phyloP scores from a whole-genome alignment of 2,329 filamentous ascomycete genomes.

The Aspergillus clavatus region DNA sequence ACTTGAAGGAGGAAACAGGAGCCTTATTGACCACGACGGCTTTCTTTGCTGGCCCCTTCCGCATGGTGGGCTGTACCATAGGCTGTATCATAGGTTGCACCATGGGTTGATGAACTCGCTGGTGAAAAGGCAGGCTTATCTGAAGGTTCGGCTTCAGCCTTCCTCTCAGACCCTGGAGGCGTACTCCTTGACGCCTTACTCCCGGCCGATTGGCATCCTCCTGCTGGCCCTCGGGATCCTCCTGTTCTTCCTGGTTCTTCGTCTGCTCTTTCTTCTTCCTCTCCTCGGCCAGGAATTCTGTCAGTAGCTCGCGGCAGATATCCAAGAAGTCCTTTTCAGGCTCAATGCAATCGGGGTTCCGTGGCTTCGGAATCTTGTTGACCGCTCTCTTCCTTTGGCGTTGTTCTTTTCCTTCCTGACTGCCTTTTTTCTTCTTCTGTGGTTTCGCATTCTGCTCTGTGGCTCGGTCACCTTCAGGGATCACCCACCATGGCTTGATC shows the following conservation, averaged over 20 bases:
- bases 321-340: conserved; percentile 12
- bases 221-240: not conserved
- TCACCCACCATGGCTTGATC: not conserved
- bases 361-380: not conserved
- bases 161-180: too few relatives aligned
- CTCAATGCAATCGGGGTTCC: conserved; percentile 2
- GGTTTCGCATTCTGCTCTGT: conserved; percentile 3
- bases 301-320: not conserved
- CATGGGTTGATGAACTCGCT: too few relatives aligned
- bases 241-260: not conserved
- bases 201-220: too few relatives aligned
- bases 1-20: not conserved
- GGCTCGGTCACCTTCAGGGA: not conserved
- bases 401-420: not conserved
- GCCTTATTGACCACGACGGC: not conserved
- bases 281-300: not conserved
- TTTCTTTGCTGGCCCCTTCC: not conserved
- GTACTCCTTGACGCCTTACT: too few relatives aligned
- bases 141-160: too few relatives aligned
- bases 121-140: too few relatives aligned
- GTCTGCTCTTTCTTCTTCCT: not conserved
- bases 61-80: not conserved
- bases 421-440: not conserved
- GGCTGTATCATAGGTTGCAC: too few relatives aligned
- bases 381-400: not conserved